Evolutionary conservation across 768 basidiomycete species (phyloP).

Genomic region (Leccinum olivaceopallidum): DNA sequence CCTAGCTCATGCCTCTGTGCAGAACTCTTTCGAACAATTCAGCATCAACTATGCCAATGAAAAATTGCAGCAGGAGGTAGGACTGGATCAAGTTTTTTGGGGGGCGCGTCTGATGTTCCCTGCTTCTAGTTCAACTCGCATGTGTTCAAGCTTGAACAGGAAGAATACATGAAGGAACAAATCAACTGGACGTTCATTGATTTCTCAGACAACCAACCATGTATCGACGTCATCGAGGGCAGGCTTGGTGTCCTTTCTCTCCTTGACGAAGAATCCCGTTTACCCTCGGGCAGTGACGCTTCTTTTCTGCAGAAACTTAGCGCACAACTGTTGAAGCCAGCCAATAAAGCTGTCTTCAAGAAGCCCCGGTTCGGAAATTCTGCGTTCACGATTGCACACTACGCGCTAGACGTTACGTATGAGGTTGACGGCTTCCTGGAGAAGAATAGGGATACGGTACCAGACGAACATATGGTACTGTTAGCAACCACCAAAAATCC

Average conservation of each 20-base stretch:
- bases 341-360: constrained; percentile 89
- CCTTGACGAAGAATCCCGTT: constrained; percentile 95
- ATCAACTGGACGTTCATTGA: constrained; percentile 99
- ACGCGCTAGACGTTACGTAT: constrained; percentile 97
- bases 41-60: constrained; percentile 99
- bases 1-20: constrained; percentile 9
- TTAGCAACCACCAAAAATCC: constrained; percentile 85
- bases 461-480: constrained; percentile 94
- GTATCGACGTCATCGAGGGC: constrained; percentile 98
- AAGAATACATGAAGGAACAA: constrained; percentile 97
- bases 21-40: constrained; percentile 97
- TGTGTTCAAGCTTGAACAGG: constrained; percentile 98
- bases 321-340: constrained; percentile 79
- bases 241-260: constrained; percentile 93
- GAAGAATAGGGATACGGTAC: constrained; percentile 98
- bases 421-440: constrained; percentile 98
- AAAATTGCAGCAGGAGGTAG: constrained; percentile 94
- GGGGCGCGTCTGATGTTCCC: constrained; percentile 14
- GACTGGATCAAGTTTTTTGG: constrained; percentile 13
- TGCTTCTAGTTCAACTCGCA: constrained; percentile 89
- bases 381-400: constrained; percentile 97
- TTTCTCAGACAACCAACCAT: constrained; percentile 98
- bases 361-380: constrained; percentile 99
- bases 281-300: constrained; percentile 89
- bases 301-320: constrained; percentile 95